phyloP scores from a whole-genome alignment of 2,329 filamentous ascomycete genomes.

The Colletotrichum falcatum region DNA sequence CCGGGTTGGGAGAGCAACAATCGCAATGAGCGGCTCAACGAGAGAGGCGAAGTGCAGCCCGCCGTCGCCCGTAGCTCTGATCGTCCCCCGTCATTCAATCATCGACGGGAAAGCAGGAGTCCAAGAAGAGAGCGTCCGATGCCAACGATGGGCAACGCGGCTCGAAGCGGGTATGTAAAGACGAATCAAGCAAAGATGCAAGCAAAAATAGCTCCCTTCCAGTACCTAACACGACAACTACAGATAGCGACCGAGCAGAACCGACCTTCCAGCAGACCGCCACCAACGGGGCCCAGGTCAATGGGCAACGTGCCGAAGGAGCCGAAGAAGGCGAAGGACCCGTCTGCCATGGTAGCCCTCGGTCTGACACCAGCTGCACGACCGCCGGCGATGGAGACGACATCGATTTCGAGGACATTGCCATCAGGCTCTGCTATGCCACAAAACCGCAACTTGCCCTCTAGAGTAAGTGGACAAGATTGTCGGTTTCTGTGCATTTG shows the following conservation, averaged over 20 bases:
- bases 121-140: constrained; percentile 60
- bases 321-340: constrained; percentile 53
- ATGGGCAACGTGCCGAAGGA: constrained; percentile 37
- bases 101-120: constrained; percentile 43
- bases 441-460: constrained; percentile 26
- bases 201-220: neutral
- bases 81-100: constrained; percentile 55
- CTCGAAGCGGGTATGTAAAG: constrained; percentile 57
- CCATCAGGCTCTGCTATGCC: constrained; percentile 14
- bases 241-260: constrained; percentile 40
- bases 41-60: constrained; percentile 46
- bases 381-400: constrained; percentile 48
- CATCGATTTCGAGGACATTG: constrained; percentile 33
- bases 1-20: constrained; percentile 20
- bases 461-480: constrained; percentile 21
- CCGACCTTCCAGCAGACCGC: constrained; percentile 29
- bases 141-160: constrained; percentile 49
- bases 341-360: constrained; percentile 65
- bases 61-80: constrained; percentile 27
- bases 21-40: constrained; percentile 47
- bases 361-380: constrained; percentile 61
- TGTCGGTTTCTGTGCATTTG: neutral
- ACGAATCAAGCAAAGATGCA: constrained; percentile 2
- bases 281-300: constrained; percentile 41
- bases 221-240: constrained; percentile 26